Evolutionary conservation across 2,329 filamentous ascomycete species (phyloP).

Genomic region (Tolypocladium paradoxum): DNA sequence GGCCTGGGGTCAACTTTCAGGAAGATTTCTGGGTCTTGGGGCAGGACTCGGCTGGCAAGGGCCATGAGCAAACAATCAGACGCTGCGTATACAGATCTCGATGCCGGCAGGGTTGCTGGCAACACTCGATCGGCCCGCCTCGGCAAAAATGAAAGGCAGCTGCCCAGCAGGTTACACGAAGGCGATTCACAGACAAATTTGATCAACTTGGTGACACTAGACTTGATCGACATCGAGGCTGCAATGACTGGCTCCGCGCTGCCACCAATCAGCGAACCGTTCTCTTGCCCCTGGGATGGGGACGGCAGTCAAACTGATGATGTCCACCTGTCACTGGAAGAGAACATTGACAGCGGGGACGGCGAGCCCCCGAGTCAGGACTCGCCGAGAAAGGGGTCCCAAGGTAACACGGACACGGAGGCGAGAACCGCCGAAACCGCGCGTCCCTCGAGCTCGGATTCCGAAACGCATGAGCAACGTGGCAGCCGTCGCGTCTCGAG

Average conservation of each 20-base stretch:
- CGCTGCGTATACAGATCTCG: neutral
- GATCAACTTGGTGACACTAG: neutral
- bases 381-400: too few species aligned
- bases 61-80: neutral
- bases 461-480: neutral
- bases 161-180: neutral
- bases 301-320: neutral
- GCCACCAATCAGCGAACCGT: too few species aligned
- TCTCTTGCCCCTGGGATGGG: neutral
- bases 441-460: neutral
- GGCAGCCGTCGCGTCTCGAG: constrained; percentile 4
- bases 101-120: neutral
- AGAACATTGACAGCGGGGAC: too few species aligned
- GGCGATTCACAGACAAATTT: neutral
- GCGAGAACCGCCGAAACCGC: neutral
- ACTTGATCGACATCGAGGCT: neutral
- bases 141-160: neutral
- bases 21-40: constrained; percentile 10
- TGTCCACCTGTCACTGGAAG: neutral
- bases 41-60: constrained; percentile 3
- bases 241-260: neutral
- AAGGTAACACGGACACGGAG: neutral
- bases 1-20: constrained; percentile 9
- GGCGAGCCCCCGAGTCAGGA: neutral
- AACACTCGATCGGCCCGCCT: neutral